A percentile compares a stretch with the other conserved stretches of the same genome.
These are phyloP conservation scores for Physcia stellaris DNA, from an alignment of 495 filamentous ascomycete species.

Conservation along the genomic window DNA sequence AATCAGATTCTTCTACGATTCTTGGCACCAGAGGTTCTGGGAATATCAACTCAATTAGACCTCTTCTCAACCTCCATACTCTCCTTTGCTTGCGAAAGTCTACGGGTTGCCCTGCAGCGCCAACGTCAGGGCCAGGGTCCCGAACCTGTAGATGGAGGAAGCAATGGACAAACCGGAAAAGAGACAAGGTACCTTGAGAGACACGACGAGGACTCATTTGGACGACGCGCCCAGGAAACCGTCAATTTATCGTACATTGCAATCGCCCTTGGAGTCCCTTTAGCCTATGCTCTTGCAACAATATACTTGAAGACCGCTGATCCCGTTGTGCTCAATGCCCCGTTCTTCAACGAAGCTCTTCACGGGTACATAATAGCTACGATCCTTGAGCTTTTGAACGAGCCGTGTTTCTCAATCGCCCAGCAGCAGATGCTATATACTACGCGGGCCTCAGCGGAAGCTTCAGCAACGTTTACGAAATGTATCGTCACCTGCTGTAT, in stretches of 20 bases:
- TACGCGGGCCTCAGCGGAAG: conserved; percentile 68
- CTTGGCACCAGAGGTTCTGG: conserved; percentile 69
- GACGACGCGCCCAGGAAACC: conserved; percentile 44
- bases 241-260: conserved; percentile 81
- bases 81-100: conserved; percentile 80
- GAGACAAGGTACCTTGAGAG: not conserved
- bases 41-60: conserved; percentile 78
- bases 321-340: conserved; percentile 36
- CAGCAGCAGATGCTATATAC: conserved; percentile 71
- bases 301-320: conserved; percentile 50
- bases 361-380: conserved; percentile 60
- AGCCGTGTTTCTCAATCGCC: conserved; percentile 73
- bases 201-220: not conserved
- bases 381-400: conserved; percentile 63
- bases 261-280: conserved; percentile 50
- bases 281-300: conserved; percentile 44
- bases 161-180: not conserved
- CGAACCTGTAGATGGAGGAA: not conserved
- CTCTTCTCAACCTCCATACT: conserved; percentile 77
- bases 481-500: conserved; percentile 56
- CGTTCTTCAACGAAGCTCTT: conserved; percentile 50
- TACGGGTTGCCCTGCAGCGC: conserved; percentile 75
- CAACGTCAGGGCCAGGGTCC: conserved; percentile 33
- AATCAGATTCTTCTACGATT: conserved; percentile 84
- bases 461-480: conserved; percentile 57